Evolutionary conservation across 768 basidiomycete species (phyloP).

Genomic region (Tylopilus rubrobrunneus): DNA sequence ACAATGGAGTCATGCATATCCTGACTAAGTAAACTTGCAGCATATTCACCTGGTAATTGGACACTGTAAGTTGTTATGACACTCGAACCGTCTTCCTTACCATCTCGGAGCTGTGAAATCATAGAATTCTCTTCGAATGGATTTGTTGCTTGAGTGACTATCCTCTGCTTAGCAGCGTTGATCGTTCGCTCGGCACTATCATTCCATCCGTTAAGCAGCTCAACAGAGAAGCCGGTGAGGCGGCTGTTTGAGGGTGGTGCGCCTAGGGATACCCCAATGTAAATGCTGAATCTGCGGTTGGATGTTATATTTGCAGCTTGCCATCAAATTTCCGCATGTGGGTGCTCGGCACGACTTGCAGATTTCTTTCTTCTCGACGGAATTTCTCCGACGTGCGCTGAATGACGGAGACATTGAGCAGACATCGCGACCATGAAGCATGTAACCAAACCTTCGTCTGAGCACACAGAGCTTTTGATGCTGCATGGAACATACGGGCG

Average conservation of each 20-base stretch:
- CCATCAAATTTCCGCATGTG: neutral
- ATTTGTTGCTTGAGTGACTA: neutral
- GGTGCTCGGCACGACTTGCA: slow-evolving; percentile 1
- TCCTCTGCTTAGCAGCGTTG: neutral
- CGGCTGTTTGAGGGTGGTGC: neutral
- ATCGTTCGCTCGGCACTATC: neutral
- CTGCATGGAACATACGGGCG: no score
- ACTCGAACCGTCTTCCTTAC: neutral
- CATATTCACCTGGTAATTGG: neutral
- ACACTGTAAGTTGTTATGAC: neutral
- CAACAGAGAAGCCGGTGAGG: neutral
- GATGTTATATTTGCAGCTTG: neutral
- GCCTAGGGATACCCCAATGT: neutral
- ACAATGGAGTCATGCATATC: neutral
- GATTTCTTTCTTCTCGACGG: neutral
- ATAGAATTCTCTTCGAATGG: slow-evolving; percentile 6
- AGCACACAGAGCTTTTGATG: no score
- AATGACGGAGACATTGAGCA: no score
- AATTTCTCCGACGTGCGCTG: no score
- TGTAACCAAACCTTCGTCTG: no score
- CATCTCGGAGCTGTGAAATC: neutral
- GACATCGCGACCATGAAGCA: no score
- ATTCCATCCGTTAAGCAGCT: neutral
- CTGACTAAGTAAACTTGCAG: neutral
- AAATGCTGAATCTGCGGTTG: neutral